Percentiles rank a stretch among this genome's conserved stretches.
Conservation (phyloP, 1,284 basidiomycete genomes). For the Puccinia hordei region DNA sequence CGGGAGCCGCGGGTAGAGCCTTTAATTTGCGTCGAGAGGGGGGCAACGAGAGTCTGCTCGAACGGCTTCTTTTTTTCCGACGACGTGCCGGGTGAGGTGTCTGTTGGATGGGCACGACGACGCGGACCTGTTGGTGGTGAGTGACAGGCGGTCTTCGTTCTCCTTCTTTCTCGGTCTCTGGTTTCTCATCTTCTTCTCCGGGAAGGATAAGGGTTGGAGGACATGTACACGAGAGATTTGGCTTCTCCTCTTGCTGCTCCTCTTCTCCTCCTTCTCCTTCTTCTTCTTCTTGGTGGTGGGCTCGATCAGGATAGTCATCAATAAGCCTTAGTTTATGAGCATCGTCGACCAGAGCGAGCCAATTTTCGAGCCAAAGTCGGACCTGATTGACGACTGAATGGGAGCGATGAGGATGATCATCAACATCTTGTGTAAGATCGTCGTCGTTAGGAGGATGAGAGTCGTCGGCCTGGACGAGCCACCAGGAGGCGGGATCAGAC, state of each 20-base stretch:
- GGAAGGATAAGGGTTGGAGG: no score
- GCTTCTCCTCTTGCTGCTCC: no score
- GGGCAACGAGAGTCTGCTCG: background rate
- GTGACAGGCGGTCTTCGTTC: background rate
- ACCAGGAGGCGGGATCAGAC: slow-evolving; percentile 7
- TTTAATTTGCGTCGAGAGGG: background rate
- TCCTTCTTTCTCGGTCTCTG: background rate
- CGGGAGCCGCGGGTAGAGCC: no score
- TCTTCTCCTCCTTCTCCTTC: background rate
- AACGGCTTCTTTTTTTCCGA: background rate
- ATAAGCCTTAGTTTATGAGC: background rate
- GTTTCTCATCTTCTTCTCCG: background rate
- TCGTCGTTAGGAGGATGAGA: background rate
- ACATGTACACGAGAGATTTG: no score
- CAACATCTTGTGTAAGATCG: no score
- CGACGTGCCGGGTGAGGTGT: background rate
- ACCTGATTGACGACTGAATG: background rate
- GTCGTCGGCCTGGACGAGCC: background rate
- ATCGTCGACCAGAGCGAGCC: background rate
- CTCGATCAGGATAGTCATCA: background rate
- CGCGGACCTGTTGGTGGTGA: background rate
- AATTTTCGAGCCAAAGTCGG: slow-evolving; percentile 14
- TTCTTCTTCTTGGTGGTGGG: background rate
- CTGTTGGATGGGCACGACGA: background rate
- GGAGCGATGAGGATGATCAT: background rate